Conservation (phyloP, 768 basidiomycete species). For the Termitomyces heimii region DNA sequence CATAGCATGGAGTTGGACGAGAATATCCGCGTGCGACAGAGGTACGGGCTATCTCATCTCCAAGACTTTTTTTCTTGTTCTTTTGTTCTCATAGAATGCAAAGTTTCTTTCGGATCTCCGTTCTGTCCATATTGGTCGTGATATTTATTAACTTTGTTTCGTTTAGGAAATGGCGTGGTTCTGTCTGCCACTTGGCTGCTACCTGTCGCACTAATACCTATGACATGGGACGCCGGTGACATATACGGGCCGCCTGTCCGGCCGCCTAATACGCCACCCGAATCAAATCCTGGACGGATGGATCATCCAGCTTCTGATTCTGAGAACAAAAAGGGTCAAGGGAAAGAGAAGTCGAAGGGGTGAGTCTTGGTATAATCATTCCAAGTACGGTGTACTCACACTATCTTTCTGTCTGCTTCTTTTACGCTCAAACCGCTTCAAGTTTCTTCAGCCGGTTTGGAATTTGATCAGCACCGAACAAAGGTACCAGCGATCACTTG, state of each 20-base stretch:
- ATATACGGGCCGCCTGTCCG: conserved; percentile 25
- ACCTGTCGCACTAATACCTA: conserved; percentile 69
- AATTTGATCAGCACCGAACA: background rate
- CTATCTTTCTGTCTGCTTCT: background rate
- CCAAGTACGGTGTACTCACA: background rate
- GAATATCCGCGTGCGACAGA: conserved; percentile 61
- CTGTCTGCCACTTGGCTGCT: conserved; percentile 80
- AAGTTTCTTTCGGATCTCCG: background rate
- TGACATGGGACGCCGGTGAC: conserved; percentile 59
- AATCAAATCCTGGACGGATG: background rate
- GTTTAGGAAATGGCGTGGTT: conserved; percentile 68
- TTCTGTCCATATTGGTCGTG: background rate
- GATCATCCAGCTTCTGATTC: background rate
- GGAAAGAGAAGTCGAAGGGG: conserved; percentile 6
- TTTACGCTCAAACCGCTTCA: background rate
- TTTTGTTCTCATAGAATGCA: conserved; percentile 1
- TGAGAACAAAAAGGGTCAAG: conserved; percentile 4
- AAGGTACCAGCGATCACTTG: background rate
- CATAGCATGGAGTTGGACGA: conserved; percentile 74
- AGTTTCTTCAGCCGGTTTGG: conserved; percentile 4
- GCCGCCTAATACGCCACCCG: conserved; percentile 4
- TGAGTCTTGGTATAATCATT: background rate
- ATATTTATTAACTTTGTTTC: background rate
- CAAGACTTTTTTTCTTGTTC: background rate
- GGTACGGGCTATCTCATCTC: conserved; percentile 29